phyloP scores from a whole-genome alignment of 345 rosid species.

The Microthlaspi erraticum region DNA sequence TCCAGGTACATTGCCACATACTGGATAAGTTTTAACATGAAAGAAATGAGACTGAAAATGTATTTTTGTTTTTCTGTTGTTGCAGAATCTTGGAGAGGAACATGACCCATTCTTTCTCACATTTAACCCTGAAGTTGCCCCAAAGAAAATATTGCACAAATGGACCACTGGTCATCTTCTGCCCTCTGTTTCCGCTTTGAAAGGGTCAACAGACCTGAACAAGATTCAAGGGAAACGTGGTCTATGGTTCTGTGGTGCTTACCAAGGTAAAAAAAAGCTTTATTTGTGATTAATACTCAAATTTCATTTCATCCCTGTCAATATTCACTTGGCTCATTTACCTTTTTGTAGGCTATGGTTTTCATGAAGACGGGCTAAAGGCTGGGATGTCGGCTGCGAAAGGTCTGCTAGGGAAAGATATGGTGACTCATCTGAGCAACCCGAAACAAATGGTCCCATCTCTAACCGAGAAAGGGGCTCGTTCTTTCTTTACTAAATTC shows the following conservation, averaged over 20 bases:
- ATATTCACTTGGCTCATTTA: constrained; percentile 7
- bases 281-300: background rate
- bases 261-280: constrained; percentile 54
- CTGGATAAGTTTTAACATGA: background rate
- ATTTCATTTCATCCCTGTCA: background rate
- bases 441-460: constrained; percentile 80
- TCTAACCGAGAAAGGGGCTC: constrained; percentile 63
- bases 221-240: constrained; percentile 74
- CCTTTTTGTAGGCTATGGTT: constrained; percentile 64
- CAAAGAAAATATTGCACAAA: constrained; percentile 58
- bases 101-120: constrained; percentile 68
- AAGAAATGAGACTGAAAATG: background rate
- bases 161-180: constrained; percentile 78
- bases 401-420: constrained; percentile 54
- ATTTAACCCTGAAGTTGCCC: constrained; percentile 62
- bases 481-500: constrained; percentile 69
- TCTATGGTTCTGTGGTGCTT: constrained; percentile 86
- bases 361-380: constrained; percentile 89
- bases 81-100: constrained; percentile 73
- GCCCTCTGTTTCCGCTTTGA: constrained; percentile 75
- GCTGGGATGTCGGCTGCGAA: constrained; percentile 68
- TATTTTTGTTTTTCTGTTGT: background rate
- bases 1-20: constrained; percentile 56
- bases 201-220: constrained; percentile 66
- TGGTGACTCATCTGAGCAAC: constrained; percentile 47